Evolutionary conservation across 2,329 filamentous ascomycete species (phyloP).

Genomic region (Berkeleyomyces basicola): DNA sequence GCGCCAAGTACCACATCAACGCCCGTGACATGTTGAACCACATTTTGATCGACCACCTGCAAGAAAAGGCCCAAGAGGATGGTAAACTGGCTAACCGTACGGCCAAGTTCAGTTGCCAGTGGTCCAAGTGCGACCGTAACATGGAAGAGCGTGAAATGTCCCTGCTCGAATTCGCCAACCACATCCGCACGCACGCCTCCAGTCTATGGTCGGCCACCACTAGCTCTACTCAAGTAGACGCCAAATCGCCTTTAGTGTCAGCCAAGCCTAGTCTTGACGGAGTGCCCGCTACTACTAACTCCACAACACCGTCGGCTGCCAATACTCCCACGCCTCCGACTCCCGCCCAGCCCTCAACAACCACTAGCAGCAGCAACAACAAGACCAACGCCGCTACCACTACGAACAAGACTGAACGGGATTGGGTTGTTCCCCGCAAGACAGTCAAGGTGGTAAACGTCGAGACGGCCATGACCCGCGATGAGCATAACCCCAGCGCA

Average conservation of each 20-base stretch:
- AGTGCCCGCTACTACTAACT: background rate
- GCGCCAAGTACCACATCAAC: constrained; percentile 44
- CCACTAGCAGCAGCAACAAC: background rate
- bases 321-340: constrained; percentile 2
- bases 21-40: constrained; percentile 56
- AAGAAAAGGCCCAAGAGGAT: constrained; percentile 34
- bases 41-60: constrained; percentile 47
- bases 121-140: constrained; percentile 49
- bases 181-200: constrained; percentile 54
- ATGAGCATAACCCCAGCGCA: constrained; percentile 41
- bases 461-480: constrained; percentile 37
- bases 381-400: constrained; percentile 1
- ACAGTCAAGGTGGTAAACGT: constrained; percentile 38
- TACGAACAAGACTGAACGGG: constrained; percentile 16
- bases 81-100: constrained; percentile 41
- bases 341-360: constrained; percentile 2
- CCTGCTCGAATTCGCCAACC: constrained; percentile 38
- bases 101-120: constrained; percentile 43
- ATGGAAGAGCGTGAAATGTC: constrained; percentile 26
- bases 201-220: constrained; percentile 14
- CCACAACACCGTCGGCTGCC: background rate
- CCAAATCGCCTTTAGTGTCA: background rate
- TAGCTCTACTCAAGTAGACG: background rate
- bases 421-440: constrained; percentile 38
- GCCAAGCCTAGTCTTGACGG: background rate